Conservation (phyloP, 306 rosid species). For the Pueraria montana region DNA sequence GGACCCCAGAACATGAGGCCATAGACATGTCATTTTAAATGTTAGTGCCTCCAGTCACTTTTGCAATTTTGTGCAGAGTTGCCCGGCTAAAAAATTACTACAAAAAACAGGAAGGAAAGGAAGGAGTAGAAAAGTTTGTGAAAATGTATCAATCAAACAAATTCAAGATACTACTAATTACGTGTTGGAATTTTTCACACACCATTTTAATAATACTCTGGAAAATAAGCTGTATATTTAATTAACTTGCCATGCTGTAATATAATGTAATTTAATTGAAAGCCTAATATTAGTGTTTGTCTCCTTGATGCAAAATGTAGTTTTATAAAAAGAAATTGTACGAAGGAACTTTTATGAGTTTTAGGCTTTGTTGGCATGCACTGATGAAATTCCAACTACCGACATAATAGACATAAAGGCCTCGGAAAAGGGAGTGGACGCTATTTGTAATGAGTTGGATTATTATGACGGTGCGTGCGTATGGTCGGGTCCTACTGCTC, state of each 20-base stretch:
- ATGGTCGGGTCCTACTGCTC: constrained; percentile 23
- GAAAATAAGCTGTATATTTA: constrained; percentile 58
- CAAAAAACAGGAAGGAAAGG: constrained; percentile 45
- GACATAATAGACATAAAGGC: constrained; percentile 23
- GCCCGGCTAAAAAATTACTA: constrained; percentile 4
- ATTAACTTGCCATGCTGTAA: constrained; percentile 46
- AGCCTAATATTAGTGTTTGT: not conserved
- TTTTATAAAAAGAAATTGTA: not conserved
- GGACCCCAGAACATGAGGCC: constrained; percentile 85
- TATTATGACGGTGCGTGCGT: constrained; percentile 22
- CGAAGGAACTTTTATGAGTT: constrained; percentile 34
- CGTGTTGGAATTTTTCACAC: constrained; percentile 49
- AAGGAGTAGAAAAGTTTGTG: constrained; percentile 42
- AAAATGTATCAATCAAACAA: constrained; percentile 37
- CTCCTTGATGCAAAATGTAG: not conserved
- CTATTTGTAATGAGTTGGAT: constrained; percentile 18
- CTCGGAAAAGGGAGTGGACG: constrained; percentile 4
- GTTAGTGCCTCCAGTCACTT: constrained; percentile 29
- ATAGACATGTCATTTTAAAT: constrained; percentile 73
- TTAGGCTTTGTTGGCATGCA: constrained; percentile 44
- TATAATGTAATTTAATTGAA: constrained; percentile 50
- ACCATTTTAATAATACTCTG: constrained; percentile 48
- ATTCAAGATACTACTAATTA: constrained; percentile 62
- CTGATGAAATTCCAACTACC: constrained; percentile 1
- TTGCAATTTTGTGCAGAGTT: constrained; percentile 59